Conservation (phyloP, 148 eudicot genomes). For the Agrostemma githago region DNA sequence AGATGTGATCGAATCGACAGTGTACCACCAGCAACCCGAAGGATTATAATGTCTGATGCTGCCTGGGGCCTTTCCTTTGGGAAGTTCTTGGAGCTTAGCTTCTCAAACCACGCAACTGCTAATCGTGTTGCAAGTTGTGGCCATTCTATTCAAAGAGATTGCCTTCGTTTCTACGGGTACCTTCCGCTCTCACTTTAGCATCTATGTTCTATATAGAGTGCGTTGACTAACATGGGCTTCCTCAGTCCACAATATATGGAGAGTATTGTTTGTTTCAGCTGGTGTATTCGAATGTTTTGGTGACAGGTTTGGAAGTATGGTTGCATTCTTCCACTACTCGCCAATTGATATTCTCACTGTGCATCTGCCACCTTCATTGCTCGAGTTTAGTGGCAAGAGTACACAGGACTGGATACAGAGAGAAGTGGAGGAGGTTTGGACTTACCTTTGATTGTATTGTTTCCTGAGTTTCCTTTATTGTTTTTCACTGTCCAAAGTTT, state of each 20-base stretch:
- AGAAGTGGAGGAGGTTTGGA: slow-evolving; percentile 62
- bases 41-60: slow-evolving; percentile 87
- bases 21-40: slow-evolving; percentile 82
- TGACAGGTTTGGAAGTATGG: slow-evolving; percentile 78
- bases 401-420: slow-evolving; percentile 65
- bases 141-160: slow-evolving; percentile 95
- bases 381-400: slow-evolving; percentile 54
- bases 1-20: slow-evolving; percentile 63
- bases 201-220: background rate
- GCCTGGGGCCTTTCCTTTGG: slow-evolving; percentile 99
- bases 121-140: slow-evolving; percentile 97
- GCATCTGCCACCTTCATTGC: slow-evolving; percentile 65
- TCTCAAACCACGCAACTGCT: slow-evolving; percentile 90
- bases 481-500: background rate
- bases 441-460: background rate
- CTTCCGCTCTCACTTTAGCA: background rate
- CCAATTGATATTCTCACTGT: slow-evolving; percentile 87
- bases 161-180: slow-evolving; percentile 95
- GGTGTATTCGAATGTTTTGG: slow-evolving; percentile 6
- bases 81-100: slow-evolving; percentile 95
- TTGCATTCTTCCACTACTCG: slow-evolving; percentile 89
- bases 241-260: background rate
- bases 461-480: background rate
- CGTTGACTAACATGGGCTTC: background rate
- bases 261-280: background rate